Conservation (phyloP, 2,329 filamentous ascomycete species). For the Fusarium keratoplasticum region DNA sequence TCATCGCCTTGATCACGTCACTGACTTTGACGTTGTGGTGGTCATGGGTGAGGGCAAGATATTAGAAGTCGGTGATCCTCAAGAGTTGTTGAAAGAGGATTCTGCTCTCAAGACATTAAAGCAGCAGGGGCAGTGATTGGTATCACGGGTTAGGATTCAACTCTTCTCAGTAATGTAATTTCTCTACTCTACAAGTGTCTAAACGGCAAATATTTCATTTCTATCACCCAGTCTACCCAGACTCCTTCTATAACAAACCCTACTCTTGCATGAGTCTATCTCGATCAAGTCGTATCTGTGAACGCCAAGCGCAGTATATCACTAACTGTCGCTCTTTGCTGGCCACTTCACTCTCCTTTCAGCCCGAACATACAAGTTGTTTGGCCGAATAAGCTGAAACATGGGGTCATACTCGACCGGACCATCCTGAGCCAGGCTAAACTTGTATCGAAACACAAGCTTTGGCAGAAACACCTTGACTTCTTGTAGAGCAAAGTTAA, state of each 20-base stretch:
- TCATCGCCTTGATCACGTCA: conserved; percentile 45
- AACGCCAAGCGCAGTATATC: not conserved
- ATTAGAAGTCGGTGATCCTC: conserved; percentile 42
- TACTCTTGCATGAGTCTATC: not conserved
- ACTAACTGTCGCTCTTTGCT: conserved; percentile 28
- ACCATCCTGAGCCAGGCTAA: conserved; percentile 60
- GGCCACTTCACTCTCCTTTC: conserved; percentile 63
- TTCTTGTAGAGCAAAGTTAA: conserved; percentile 73
- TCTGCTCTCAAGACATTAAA: conserved; percentile 6
- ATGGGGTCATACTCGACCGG: conserved; percentile 69
- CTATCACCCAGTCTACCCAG: not conserved
- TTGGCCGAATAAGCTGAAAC: conserved; percentile 68
- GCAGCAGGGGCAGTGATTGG: not conserved
- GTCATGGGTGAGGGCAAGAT: conserved; percentile 46
- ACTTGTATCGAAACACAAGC: conserved; percentile 69
- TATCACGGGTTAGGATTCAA: not conserved
- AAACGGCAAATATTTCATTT: not conserved
- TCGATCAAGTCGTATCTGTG: not conserved
- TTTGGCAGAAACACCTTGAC: conserved; percentile 70
- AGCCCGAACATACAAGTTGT: conserved; percentile 65
- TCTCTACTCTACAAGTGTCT: not conserved
- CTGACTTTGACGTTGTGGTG: conserved; percentile 44
- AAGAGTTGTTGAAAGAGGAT: conserved; percentile 32
- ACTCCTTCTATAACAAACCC: not conserved
- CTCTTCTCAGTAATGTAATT: not conserved